phyloP scores from a whole-genome alignment of 129 eudicot species.

The Dittrichia graveolens region DNA sequence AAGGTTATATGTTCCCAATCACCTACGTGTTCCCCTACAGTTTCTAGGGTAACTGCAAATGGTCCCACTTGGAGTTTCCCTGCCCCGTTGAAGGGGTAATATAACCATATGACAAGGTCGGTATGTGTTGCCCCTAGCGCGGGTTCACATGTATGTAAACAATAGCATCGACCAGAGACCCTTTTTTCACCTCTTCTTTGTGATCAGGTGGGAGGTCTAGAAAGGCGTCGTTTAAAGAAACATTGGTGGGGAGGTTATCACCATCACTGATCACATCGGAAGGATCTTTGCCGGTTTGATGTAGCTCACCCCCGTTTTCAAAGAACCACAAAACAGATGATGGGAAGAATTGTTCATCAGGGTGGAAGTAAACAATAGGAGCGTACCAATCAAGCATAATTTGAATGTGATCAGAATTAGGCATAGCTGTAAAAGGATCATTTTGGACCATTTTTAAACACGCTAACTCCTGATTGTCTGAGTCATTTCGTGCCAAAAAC shows the following conservation, averaged over 20 bases:
- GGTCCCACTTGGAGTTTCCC: constrained; percentile 38
- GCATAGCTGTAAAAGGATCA: constrained; percentile 32
- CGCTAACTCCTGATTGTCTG: background rate
- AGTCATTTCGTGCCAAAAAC: constrained; percentile 25
- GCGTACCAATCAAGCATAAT: constrained; percentile 35
- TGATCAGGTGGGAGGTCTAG: constrained; percentile 43
- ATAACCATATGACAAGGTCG: constrained; percentile 46
- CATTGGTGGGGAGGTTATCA: constrained; percentile 36
- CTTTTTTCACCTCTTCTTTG: constrained; percentile 34
- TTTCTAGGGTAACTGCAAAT: constrained; percentile 23
- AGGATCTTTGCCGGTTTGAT: constrained; percentile 13
- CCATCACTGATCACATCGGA: constrained; percentile 26
- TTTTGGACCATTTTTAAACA: constrained; percentile 34
- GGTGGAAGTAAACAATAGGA: constrained; percentile 44
- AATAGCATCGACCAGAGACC: constrained; percentile 22
- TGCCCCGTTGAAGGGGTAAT: constrained; percentile 53
- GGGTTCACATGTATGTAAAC: constrained; percentile 40
- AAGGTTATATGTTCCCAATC: constrained; percentile 56
- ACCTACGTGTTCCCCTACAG: constrained; percentile 45
- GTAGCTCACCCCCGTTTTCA: constrained; percentile 35
- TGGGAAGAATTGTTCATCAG: constrained; percentile 42
- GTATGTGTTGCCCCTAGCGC: constrained; percentile 38
- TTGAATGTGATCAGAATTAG: constrained; percentile 27
- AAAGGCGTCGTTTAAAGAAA: constrained; percentile 34
- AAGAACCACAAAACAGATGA: constrained; percentile 49